Evolutionary conservation across 2,329 filamentous ascomycete genomes (phyloP), one percentile per base, ranked within the genome.

Genomic region (Pseudohalonectria lignicola): DNA sequence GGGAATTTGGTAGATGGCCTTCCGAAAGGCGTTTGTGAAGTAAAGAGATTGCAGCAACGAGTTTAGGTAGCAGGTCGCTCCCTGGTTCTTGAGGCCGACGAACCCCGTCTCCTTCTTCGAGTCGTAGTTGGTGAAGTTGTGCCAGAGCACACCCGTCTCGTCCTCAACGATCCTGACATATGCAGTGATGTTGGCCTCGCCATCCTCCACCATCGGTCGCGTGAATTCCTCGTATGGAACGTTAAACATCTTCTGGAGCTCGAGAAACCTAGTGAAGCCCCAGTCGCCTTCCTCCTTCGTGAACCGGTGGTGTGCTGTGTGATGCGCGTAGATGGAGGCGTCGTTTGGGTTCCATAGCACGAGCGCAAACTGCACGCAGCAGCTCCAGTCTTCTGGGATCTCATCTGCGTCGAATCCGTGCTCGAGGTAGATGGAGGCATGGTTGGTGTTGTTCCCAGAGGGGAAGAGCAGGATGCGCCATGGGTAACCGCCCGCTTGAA

Each of bases 21-120:
- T 94, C 55, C 92, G 82, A 64, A 98, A 98, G 29, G 84, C 81
- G 56, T 94, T 95, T 37, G 78, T 92, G 52, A 90, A 88, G 53
- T 86, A 92, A 32, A 92, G 63, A 1, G 85, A 90, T 54, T 92
- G 85, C 34, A 92, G 66, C 6, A 92, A 71, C 7, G 85, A 90
- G 58, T 92, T 92, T 35, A 92, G 67, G 55, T 92, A 92, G 61
- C 85, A 92, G 2, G 85, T 92, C 36, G 92, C 92, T 46, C 92
- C 92, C 60, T 96, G 92, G 53, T 98, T 98, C 60, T 92, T 92
- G 39, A 98, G 67, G 3, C 92, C 92, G 31, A 98, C 92, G 66
- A 88, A 96, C 41, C 92, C 92, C 0, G 92, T 98, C 62, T 95
- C 88, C 57, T 92, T 94, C 65, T 96, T 98, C n/a, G 92, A 96